Conservation (phyloP, 345 rosid species). For the Eutrema japonicum region DNA sequence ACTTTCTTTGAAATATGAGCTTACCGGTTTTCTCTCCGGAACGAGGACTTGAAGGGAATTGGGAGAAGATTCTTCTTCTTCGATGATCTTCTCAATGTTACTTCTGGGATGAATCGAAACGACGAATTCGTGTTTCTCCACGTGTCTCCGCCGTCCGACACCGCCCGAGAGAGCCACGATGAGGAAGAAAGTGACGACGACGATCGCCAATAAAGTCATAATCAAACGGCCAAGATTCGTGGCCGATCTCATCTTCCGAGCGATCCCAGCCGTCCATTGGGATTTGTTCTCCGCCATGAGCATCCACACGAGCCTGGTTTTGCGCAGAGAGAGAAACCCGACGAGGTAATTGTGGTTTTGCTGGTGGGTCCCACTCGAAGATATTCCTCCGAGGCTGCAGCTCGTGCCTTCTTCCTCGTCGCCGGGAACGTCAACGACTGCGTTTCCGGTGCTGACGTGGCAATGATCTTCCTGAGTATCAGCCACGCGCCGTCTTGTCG, state of each 20-base stretch:
- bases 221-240: constrained; percentile 56
- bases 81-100: constrained; percentile 35
- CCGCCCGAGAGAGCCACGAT: constrained; percentile 46
- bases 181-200: constrained; percentile 56
- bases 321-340: constrained; percentile 34
- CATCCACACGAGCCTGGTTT: constrained; percentile 45
- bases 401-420: constrained; percentile 50
- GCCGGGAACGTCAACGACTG: constrained; percentile 38
- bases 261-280: constrained; percentile 51
- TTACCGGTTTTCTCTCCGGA: constrained; percentile 20
- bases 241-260: constrained; percentile 55
- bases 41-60: constrained; percentile 4
- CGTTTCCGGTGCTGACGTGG: constrained; percentile 36
- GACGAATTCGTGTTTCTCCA: constrained; percentile 37
- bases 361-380: constrained; percentile 36
- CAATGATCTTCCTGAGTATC: constrained; percentile 46
- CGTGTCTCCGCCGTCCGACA: constrained; percentile 17
- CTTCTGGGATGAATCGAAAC: constrained; percentile 38
- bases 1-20: background rate
- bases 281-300: constrained; percentile 50
- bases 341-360: background rate
- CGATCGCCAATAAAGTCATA: constrained; percentile 47
- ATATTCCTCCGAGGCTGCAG: constrained; percentile 24
- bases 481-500: constrained; percentile 77
- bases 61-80: constrained; percentile 32